Evolutionary conservation across 108 stramenopile genomes (phyloP), one percentile per base, ranked within the genome.

Genomic region (Cyclotella kingstonii): DNA sequence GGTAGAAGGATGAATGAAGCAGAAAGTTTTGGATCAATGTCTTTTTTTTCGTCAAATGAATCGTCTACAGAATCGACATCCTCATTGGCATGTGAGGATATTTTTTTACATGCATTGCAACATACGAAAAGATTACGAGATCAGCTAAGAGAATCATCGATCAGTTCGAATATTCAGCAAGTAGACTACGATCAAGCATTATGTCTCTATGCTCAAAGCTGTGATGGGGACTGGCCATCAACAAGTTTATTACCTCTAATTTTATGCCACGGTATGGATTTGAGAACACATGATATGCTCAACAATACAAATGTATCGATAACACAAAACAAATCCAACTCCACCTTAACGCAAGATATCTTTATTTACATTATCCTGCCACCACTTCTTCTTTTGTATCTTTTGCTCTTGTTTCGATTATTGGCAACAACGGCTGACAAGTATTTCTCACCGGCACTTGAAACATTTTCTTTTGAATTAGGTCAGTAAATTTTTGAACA

Each of bases 371-470:
- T 51, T 9, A n/a, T 72, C 18, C 57, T 72, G 6, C 66, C 70
- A 5, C 45, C 40, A 27, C 11, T 33, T 6, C 43, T 77, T 6
- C 35, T 72, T 11, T 27, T 62, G 14, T 72, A 72, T 46, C 65
- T 77, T 14, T 18, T 63, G 3, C 39, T 81, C 9, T 50, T 85
- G 0, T 81, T 85, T 44, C 67, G 58, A 14, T 41, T 88, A n/a
- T 67, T 91, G 35, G 89, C 84, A 11, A 63, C 73, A 43, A 92
- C 91, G 29, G 88, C 91, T 26, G 86, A 87, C 40, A 76, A 70
- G 17, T 92, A 84, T 78, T 90, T 92, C 51, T 76, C 73, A 21
- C 91, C 91, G 7, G 70, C 83, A 8, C 68, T 92, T 38, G 86
- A 83, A 50, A 54, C 53, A 43, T 82, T 92, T 47, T 78, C 62